Percentiles rank a stretch among this genome's conserved stretches.
phyloP scores from a whole-genome alignment of 768 basidiomycete genomes.

The Baorangia bicolor region DNA sequence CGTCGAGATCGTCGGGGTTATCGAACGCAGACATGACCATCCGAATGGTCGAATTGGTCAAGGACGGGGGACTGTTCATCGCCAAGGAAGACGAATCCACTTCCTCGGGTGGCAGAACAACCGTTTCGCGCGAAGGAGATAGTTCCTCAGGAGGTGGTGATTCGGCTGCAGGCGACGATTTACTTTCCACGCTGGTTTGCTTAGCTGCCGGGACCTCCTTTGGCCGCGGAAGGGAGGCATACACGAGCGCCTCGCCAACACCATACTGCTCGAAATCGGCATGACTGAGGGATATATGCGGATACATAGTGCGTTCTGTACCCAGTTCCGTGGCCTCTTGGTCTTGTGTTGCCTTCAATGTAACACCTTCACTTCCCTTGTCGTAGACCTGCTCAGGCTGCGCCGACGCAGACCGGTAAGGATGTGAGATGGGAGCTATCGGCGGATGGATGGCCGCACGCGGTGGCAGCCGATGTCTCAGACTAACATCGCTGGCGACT shows the following conservation, averaged over 20 bases:
- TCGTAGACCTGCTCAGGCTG: neutral
- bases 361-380: neutral
- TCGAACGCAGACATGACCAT: slow-evolving; percentile 48
- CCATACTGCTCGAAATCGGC: slow-evolving; percentile 49
- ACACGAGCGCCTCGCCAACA: slow-evolving; percentile 62
- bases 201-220: neutral
- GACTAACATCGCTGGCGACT: slow-evolving; percentile 29
- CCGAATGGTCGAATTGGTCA: slow-evolving; percentile 38
- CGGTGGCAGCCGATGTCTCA: slow-evolving; percentile 39
- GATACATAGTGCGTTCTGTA: neutral
- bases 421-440: slow-evolving; percentile 31
- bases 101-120: slow-evolving; percentile 40
- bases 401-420: slow-evolving; percentile 15
- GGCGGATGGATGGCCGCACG: slow-evolving; percentile 22
- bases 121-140: neutral
- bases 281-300: slow-evolving; percentile 29
- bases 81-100: slow-evolving; percentile 1
- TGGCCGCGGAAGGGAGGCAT: slow-evolving; percentile 32
- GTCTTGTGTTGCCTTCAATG: neutral
- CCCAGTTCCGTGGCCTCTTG: neutral
- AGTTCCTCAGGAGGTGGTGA: neutral
- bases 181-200: neutral
- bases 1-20: slow-evolving; percentile 65
- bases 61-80: slow-evolving; percentile 18
- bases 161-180: neutral